Conservation (phyloP, 139 green algal genomes). For the Diplosphaera chodatii region DNA sequence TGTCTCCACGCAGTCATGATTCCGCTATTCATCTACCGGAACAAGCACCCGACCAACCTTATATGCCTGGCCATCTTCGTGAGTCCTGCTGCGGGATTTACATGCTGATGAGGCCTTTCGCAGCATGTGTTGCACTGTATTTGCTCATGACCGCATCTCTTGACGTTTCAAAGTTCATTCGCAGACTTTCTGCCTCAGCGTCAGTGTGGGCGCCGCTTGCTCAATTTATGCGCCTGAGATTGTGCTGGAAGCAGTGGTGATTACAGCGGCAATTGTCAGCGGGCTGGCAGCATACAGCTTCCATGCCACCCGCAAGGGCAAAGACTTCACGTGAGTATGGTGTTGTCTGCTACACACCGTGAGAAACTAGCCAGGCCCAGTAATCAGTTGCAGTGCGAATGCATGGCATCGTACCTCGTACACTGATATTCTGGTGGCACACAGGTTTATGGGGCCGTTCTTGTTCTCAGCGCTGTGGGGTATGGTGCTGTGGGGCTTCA, state of each 20-base stretch:
- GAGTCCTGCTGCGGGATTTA: too few species aligned
- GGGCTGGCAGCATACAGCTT: constrained; percentile 64
- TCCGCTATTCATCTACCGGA: constrained; percentile 43
- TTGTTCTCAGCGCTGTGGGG: constrained; percentile 38
- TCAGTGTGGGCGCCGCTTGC: constrained; percentile 39
- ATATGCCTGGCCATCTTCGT: constrained; percentile 48
- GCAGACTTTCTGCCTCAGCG: constrained; percentile 24
- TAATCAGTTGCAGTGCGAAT: too few species aligned
- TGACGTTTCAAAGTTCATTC: too few species aligned
- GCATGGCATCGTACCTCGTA: too few species aligned
- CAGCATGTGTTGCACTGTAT: too few species aligned
- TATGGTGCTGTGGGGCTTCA: constrained; percentile 42
- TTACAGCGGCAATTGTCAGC: constrained; percentile 45
- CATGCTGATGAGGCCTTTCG: too few species aligned
- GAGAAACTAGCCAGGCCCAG: too few species aligned
- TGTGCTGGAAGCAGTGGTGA: constrained; percentile 46
- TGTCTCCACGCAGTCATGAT: constrained; percentile 16
- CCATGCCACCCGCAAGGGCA: constrained; percentile 40
- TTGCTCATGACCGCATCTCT: too few species aligned
- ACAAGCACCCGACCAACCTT: constrained; percentile 57
- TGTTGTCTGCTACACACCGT: too few species aligned
- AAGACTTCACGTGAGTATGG: constrained; percentile 43
- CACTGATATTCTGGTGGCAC: background rate
- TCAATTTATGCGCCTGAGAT: constrained; percentile 41
- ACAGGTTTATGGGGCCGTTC: constrained; percentile 52